Conservation (phyloP, 2,329 filamentous ascomycete genomes). For the Lachnellula suecica region DNA sequence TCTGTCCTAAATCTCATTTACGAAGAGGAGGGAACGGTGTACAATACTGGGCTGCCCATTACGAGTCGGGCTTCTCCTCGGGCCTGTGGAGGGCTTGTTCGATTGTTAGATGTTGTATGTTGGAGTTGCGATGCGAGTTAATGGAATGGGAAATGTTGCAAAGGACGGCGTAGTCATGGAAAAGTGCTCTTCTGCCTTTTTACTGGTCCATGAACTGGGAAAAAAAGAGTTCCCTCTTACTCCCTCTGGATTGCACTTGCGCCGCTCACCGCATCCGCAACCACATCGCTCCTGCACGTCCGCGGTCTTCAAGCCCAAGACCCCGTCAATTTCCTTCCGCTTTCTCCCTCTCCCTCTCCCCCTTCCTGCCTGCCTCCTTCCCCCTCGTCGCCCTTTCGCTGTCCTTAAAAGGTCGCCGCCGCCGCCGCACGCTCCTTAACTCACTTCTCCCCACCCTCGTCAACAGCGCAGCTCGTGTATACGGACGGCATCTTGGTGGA, state of each 20-base stretch:
- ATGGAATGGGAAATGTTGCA: background rate
- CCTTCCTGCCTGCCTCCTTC: background rate
- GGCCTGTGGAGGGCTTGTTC: background rate
- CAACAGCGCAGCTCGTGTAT: background rate
- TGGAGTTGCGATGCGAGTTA: background rate
- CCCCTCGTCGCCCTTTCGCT: background rate
- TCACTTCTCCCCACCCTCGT: background rate
- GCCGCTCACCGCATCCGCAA: background rate
- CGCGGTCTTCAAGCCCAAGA: slow-evolving; percentile 2
- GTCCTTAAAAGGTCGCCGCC: background rate
- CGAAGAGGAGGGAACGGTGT: no score
- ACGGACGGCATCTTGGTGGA: background rate
- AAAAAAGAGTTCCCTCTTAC: background rate
- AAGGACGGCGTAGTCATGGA: background rate
- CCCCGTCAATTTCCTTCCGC: background rate
- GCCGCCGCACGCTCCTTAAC: background rate
- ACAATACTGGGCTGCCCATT: no score
- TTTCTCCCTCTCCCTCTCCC: background rate
- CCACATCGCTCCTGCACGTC: slow-evolving; percentile 2
- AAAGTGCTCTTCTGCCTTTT: background rate
- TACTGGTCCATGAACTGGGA: background rate
- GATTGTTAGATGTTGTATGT: background rate
- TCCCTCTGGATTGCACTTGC: background rate
- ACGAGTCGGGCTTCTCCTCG: no score
- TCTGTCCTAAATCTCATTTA: no score